Evolutionary conservation across 768 basidiomycete genomes (phyloP).

Genomic region (Mycena metata): DNA sequence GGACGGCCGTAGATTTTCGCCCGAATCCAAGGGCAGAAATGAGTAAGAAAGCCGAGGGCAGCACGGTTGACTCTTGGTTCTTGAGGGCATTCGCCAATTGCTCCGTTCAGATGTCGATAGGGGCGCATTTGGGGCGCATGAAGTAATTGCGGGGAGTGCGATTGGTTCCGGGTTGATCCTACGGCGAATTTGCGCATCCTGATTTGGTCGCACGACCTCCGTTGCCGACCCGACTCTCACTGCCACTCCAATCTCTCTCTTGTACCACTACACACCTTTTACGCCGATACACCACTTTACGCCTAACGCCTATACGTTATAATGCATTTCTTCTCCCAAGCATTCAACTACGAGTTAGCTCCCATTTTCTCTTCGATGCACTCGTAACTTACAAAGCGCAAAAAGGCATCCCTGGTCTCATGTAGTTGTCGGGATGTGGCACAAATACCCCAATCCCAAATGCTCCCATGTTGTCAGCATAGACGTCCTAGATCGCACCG

Average conservation of each 20-base stretch:
- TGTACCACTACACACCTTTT: slow-evolving; percentile 6
- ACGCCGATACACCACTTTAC: too few species aligned
- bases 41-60: too few species aligned
- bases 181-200: not conserved
- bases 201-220: slow-evolving; percentile 15
- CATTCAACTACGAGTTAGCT: slow-evolving; percentile 86
- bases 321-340: slow-evolving; percentile 91
- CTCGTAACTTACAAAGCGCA: slow-evolving; percentile 13
- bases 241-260: slow-evolving; percentile 4
- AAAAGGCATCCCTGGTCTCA: slow-evolving; percentile 90
- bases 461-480: slow-evolving; percentile 90
- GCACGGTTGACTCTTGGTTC: too few species aligned
- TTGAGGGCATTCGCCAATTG: too few species aligned
- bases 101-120: too few species aligned
- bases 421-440: slow-evolving; percentile 94
- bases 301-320: slow-evolving; percentile 45
- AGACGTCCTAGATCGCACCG: slow-evolving; percentile 87
- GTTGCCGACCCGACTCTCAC: not conserved
- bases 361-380: slow-evolving; percentile 38
- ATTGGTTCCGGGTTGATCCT: slow-evolving; percentile 9
- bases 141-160: not conserved
- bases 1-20: too few species aligned
- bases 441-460: slow-evolving; percentile 95
- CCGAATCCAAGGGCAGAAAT: too few species aligned
- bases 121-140: too few species aligned